Conservation (phyloP, 2,329 filamentous ascomycete genomes). For the Botrytis elliptica region DNA sequence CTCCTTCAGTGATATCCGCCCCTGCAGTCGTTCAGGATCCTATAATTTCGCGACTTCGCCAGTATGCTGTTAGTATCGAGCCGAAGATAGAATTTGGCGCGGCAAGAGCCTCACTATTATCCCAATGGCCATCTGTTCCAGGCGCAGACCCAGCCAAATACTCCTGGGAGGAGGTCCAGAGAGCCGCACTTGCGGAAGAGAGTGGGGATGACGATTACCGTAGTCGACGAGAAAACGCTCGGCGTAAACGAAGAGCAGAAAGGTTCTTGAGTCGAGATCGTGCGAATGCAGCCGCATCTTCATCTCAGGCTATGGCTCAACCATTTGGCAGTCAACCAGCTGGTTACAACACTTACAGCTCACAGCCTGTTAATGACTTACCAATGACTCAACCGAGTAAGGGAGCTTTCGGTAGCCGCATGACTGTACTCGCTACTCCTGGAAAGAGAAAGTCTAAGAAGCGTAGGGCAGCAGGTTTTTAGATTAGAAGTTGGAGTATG, state of each 20-base stretch:
- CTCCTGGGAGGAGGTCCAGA: constrained; percentile 34
- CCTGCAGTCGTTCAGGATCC: constrained; percentile 35
- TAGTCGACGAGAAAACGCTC: constrained; percentile 32
- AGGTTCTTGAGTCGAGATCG: constrained; percentile 35
- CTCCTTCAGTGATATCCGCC: constrained; percentile 33
- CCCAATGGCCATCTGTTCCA: constrained; percentile 41
- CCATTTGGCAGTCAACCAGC: constrained; percentile 35
- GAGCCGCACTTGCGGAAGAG: constrained; percentile 23
- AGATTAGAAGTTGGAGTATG: neutral
- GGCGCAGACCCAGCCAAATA: constrained; percentile 41
- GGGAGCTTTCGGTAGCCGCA: constrained; percentile 49
- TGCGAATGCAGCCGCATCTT: constrained; percentile 35
- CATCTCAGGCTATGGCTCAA: constrained; percentile 47
- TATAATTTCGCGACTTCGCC: constrained; percentile 40
- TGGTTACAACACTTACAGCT: constrained; percentile 30
- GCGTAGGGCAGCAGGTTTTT: constrained; percentile 37
- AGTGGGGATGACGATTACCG: constrained; percentile 29
- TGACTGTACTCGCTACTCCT: constrained; percentile 39
- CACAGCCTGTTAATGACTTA: constrained; percentile 35
- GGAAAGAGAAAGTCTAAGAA: constrained; percentile 47
- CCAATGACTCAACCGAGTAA: constrained; percentile 48
- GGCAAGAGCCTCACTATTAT: constrained; percentile 35
- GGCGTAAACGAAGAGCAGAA: constrained; percentile 36
- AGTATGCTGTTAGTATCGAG: constrained; percentile 39
- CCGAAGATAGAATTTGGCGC: constrained; percentile 32